Evolutionary conservation across 75 land plant genomes (phyloP).

Genomic region (Pinus tabuliformis): DNA sequence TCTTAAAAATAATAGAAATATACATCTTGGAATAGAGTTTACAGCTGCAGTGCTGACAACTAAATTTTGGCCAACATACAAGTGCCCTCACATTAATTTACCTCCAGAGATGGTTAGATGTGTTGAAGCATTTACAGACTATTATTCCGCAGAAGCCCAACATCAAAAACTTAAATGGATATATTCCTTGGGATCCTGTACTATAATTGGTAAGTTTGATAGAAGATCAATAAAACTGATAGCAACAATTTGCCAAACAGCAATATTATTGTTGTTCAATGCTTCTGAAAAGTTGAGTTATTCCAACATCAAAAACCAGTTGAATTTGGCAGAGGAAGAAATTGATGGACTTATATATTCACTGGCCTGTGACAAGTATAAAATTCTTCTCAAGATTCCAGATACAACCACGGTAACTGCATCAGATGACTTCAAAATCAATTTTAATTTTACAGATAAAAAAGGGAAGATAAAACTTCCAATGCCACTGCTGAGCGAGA

Average conservation of each 20-base stretch:
- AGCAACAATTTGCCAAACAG: too few relatives aligned
- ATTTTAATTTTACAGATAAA: too few relatives aligned
- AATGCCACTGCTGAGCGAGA: too few relatives aligned
- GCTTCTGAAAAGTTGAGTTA: slow-evolving; percentile 75
- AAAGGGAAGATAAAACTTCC: too few relatives aligned
- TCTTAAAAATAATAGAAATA: too few relatives aligned
- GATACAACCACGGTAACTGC: too few relatives aligned
- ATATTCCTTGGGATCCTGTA: slow-evolving; percentile 81
- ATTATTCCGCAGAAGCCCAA: slow-evolving; percentile 72
- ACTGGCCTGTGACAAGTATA: too few relatives aligned
- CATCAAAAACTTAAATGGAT: slow-evolving; percentile 81
- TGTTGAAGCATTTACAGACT: slow-evolving; percentile 76
- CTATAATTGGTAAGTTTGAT: slow-evolving; percentile 28
- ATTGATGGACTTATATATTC: too few relatives aligned
- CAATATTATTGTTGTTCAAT: background rate
- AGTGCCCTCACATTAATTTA: slow-evolving; percentile 77
- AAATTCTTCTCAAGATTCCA: too few relatives aligned
- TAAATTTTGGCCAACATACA: slow-evolving; percentile 95
- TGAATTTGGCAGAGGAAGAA: slow-evolving; percentile 22
- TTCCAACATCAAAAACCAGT: slow-evolving; percentile 69
- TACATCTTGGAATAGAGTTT: too few relatives aligned
- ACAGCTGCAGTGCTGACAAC: slow-evolving; percentile 88
- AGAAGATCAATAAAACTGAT: too few relatives aligned
- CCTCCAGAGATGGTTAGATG: slow-evolving; percentile 87
- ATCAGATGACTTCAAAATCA: too few relatives aligned